Base-by-base conservation (phyloP, 352 stramenopile genomes). In the Phytopythium helicoides region DNA sequence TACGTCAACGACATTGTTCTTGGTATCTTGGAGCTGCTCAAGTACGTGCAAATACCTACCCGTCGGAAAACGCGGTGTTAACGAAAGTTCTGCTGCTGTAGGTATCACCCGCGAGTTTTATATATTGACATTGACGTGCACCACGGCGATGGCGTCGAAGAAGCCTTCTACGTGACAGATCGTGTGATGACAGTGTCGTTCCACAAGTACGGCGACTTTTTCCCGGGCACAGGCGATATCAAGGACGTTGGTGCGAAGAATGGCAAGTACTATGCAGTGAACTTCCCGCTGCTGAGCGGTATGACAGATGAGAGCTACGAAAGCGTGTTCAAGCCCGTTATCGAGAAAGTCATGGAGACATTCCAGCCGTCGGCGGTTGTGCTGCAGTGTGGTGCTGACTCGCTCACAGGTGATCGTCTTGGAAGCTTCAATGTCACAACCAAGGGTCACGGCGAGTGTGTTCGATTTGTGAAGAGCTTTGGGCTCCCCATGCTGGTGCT, bases 111-210 rank as follows among this genome's bases (percentile, higher is more conserved):
- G 5, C 75, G 97, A 18, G 97, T 99, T 19, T 69, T 99, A 14
- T 99, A 99, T 74, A 98, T 99, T 71, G 97, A 99, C 66, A 99
- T 99, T 71, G 97, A 99, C 69, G 95, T 99, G 11, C 97, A 99
- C 69, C 97, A 99, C 64, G 97, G 97, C 26, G 97, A 99, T 68
- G 97, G 97, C 19, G 97, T 99, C 9, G 75, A 97, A 96, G 86
- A 98, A 98, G 85, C 96, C 64, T 68, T 99, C 96, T 91, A 97
- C 78, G 73, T 87, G 19, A 99, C 96, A 3, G 94, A 99, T 71
- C 80, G 97, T 11, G 97, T 99, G 45, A 99, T 99, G 96, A 99
- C 97, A 5, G 88, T 98, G 36, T 98, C 87, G 28, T 98, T 99
- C 65, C 97, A 99, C 81, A 99, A 99, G 58, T 99, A 98, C 62